Evolutionary conservation across 331 rosid genomes (phyloP), one percentile per base, ranked within the genome.

Genomic region (Phaseolus coccineus): DNA sequence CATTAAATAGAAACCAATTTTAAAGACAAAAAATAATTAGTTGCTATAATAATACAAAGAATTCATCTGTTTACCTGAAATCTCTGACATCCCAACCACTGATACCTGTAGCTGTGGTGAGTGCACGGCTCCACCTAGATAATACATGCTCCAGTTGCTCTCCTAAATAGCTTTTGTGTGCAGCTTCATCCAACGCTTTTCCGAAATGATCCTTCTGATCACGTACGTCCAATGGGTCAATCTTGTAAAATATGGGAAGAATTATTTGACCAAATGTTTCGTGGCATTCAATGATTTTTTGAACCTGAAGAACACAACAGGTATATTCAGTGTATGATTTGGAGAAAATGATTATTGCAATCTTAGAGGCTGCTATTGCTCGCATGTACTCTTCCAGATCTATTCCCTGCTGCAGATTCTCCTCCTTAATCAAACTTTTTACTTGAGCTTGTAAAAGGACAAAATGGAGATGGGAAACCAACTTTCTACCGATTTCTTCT

Each of bases 121-220:
- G 31, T 30, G 31, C 31, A 30, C 31, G 31, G 3, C 31, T 30
- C 31, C 31, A 30, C 31, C 31, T 25, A 2, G 2, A 4, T 39
- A 35, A 16, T 1, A 0, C 1, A 0, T 9, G 0, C 3, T 56
- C 9, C 50, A 1, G 0, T 9, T 3, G 0, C 22, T 2, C 0
- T 3, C 4, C 19, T 3, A 12, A 51, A 8, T 4, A n/a, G 2
- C 1, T 40, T 5, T 3, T 72, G 3, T 1, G 8, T 1, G 7
- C 63, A 30, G 40, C 0, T 11, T 0, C 13, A 11, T 10, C 14
- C 0, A 71, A 35, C 0, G 16, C 16, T 22, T 14, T 5, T 56
- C 56, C 78, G 4, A 57, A 57, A 24, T 0, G 3, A 57, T 67
- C 56, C 8, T 0, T 24, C 3, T 13, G 66, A 1, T 22, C 14